Percentiles rank a stretch among this genome's conserved stretches.
phyloP scores from a whole-genome alignment of 106 monocot species.

The Allium cepa region DNA sequence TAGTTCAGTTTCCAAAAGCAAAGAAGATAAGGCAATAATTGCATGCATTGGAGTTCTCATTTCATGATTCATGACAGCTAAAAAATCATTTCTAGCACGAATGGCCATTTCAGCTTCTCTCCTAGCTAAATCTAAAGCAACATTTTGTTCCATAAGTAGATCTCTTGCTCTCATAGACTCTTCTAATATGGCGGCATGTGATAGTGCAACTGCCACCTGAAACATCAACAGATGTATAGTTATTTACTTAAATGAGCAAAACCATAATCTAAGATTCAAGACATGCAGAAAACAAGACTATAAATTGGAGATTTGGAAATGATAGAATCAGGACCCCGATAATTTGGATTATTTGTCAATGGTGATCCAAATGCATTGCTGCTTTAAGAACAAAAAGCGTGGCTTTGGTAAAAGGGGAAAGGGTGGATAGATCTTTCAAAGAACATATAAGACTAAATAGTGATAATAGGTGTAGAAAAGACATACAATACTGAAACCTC shows the following conservation, averaged over 20 bases:
- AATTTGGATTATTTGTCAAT: too few relatives aligned
- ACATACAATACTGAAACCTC: too few relatives aligned
- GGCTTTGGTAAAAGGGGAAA: too few relatives aligned
- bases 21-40: constrained; percentile 63
- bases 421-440: too few relatives aligned
- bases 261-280: not conserved
- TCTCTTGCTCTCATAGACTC: constrained; percentile 96
- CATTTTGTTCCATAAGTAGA: constrained; percentile 89
- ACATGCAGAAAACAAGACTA: not conserved
- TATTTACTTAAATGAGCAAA: not conserved
- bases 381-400: too few relatives aligned
- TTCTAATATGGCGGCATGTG: constrained; percentile 94
- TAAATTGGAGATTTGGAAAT: too few relatives aligned
- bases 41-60: constrained; percentile 88
- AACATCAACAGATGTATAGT: not conserved
- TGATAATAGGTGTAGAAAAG: too few relatives aligned
- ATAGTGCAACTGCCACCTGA: constrained; percentile 97
- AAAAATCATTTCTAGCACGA: constrained; percentile 88
- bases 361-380: too few relatives aligned
- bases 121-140: constrained; percentile 83
- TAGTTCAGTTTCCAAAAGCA: constrained; percentile 82
- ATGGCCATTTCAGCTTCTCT: constrained; percentile 90
- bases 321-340: too few relatives aligned
- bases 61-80: constrained; percentile 97
- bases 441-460: too few relatives aligned